Base-by-base conservation (phyloP, 371 early-diverging fungal species). In the Nematocida ironsii region DNA sequence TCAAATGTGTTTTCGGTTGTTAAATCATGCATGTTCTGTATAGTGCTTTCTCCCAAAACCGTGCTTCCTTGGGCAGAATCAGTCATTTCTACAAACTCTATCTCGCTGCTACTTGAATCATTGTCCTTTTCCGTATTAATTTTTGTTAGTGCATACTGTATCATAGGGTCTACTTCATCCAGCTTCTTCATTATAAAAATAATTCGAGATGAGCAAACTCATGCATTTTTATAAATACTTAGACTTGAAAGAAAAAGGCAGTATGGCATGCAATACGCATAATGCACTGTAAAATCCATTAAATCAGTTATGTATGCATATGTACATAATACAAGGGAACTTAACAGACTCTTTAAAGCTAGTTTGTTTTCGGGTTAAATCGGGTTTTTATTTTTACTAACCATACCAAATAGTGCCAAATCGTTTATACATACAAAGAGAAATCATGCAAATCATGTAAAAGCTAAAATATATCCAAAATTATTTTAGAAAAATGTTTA, bases 171-270 rank as follows among this genome's bases (percentile, higher is more conserved):
- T 18, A 33, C 18, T 71, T 25, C 57, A 33, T 33, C 33, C 33
- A 33, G 33, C 40, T 9, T 56, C 18, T 54, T 11, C 71, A 71
- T 71, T 71, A 33, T 48, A 71, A 71, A 71, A 71, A 71, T 71
- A 58, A 58, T 58, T 27, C 18, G 52, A 3, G 18, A 18, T 13
- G 18, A 50, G 18, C 52, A 50, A 50, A 50, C 52, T 50, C 52
- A 13, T 50, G 52, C 9, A 13, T 13, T 50, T 50, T 9, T 50
- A 50, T 50, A 13, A 50, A 50, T 50, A 50, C 52, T 33, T 33
- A 33, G 33, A 33, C 33, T 33, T 33, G 33, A 33, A 33, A 33
- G 33, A 33, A 33, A 2, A 33, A 33, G 2, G 33, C 33, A 2
- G 2, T 0, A 33, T 33, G 33, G 33, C 33, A 33, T 33, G 0